Base-by-base conservation (phyloP, 1,284 basidiomycete species). In the Trametes sp. region DNA sequence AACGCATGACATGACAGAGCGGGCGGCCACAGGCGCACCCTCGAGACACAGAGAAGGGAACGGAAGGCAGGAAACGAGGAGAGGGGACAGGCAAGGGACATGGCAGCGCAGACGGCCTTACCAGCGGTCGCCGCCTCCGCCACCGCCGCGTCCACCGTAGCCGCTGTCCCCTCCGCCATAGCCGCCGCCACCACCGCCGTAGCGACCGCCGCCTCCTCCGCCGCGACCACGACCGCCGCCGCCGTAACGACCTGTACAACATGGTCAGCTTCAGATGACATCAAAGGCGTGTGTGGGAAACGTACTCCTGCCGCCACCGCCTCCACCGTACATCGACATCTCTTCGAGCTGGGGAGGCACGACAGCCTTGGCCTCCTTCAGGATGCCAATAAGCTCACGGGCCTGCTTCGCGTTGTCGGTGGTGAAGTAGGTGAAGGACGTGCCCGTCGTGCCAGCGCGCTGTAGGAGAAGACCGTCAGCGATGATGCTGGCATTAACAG, bases 361-460 rank as follows among this genome's bases (percentile, higher is more conserved):
- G 54, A 85, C 82, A 35, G 95, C 90, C 76, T 96, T 96, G 52
- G 95, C 94, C 79, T 99, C 97, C 67, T 87, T 85, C 66, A 99
- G 81, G 70, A 99, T 98, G 68, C 80, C 84, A 61, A 98, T 82
- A 16, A 99, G 86, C 74, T 99, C 97, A 54, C 95, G 92, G 19
- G 97, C 96, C 69, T 89, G 89, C 82, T 97, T 98, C 62, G 94
- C 90, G 79, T 97, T 98, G 74, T 98, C 94, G 55, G 92, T 92
- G 59, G 94, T 96, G 81, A 99, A 97, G 85, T 97, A 98, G 13
- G 96, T 98, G 81, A 94, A 98, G 5, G 96, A 95, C 36, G 89
- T 93, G 70, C 95, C 95, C 77, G 87, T 95, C 82, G 90, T 87
- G 56, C 94, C 95, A 62, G 92, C 94, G 76, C 93, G 93, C 92